A percentile compares a stretch with the other conserved stretches of the same genome.
These are phyloP conservation scores for Talaromyces sp. DNA, from an alignment of 2,329 filamentous ascomycete genomes.

Conservation along the genomic window DNA sequence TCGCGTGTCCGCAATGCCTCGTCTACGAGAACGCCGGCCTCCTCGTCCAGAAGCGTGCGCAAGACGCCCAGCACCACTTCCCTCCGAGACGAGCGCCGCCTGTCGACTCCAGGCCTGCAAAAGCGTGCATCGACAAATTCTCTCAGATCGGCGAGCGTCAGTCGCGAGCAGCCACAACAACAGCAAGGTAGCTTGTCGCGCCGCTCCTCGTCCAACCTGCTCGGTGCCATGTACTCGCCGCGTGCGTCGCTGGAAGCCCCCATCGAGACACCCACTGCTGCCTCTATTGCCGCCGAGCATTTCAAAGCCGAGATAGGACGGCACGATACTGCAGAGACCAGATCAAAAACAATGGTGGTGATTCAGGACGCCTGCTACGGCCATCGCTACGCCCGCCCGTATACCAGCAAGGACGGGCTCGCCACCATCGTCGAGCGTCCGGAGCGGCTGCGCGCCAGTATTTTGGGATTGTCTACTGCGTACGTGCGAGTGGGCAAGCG, in stretches of 20 bases:
- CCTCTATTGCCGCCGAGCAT: constrained; percentile 59
- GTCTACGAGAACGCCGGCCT: not conserved
- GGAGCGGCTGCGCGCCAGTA: constrained; percentile 78
- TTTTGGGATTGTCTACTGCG: constrained; percentile 76
- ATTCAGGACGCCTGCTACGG: constrained; percentile 93
- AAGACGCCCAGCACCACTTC: constrained; percentile 30
- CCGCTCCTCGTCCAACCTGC: constrained; percentile 26
- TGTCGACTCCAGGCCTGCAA: constrained; percentile 30
- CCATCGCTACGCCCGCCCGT: constrained; percentile 81
- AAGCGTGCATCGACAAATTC: constrained; percentile 35
- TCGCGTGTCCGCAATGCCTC: constrained; percentile 12
- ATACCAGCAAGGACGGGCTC: constrained; percentile 65
- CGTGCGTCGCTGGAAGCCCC: constrained; percentile 18
- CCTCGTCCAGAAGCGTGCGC: constrained; percentile 8
- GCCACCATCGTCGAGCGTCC: constrained; percentile 87
- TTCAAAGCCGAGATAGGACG: constrained; percentile 64
- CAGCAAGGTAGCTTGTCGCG: constrained; percentile 23
- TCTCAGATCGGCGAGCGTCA: constrained; percentile 24
- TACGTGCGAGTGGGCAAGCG: constrained; percentile 86
- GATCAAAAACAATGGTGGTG: constrained; percentile 68
- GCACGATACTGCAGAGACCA: constrained; percentile 46
- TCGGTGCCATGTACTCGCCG: constrained; percentile 23
- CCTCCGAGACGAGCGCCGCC: constrained; percentile 30
- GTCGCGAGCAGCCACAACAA: constrained; percentile 20
- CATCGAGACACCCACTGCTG: constrained; percentile 40